Base-by-base conservation (phyloP, 2,329 filamentous ascomycete genomes). In the Pseudohalonectria lignicola region DNA sequence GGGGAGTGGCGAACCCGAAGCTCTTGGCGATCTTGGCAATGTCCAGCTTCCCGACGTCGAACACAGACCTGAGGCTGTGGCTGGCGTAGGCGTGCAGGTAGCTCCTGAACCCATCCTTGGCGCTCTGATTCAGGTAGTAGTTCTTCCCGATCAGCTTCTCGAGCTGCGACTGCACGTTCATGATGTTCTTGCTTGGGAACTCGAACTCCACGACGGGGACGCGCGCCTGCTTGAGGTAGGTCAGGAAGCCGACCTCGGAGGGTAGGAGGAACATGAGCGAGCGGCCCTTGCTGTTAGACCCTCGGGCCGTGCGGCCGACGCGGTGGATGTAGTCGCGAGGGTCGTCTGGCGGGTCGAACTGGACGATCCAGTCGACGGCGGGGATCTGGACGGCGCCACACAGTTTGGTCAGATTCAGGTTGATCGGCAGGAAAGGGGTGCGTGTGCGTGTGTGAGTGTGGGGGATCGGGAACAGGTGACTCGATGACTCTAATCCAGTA, bases 171-270 rank as follows among this genome's bases (percentile, higher is more conserved):
- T 93, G 81, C 48, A 94, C 79, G 53, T 93, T 92, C 52, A 90
- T 69, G 47, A 98, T 86, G 71, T 94, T 94, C 65, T 85, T 88
- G 40, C 78, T 69, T 2, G 90, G 90, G 55, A 98, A 92, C 54
- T 96, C 90, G 53, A 94, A 96, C 61, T 98, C 92, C 20, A 94
- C 86, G 6, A 98, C 80, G 2, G 92, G 92, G 2, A 98, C 88
- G 44, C 86, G 78, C 12, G 88, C 87, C 38, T 87, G 83, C 62
- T 94, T 93, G 45, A 98, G 73, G 54, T 95, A 85, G 40, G 81
- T 81, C 36, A 98, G 66, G 69, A 98, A 96, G 19, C 88, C 90
- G 15, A 94, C 79, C 61, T 98, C 92, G 43, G 74, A 82, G 2
- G 92, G 92, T 59, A 94, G 83, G 45, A 98, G 67, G 67, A 98